These are phyloP conservation scores for Corinectria fuckeliana DNA, from an alignment of 2,329 filamentous ascomycete genomes.

Conservation along the genomic window DNA sequence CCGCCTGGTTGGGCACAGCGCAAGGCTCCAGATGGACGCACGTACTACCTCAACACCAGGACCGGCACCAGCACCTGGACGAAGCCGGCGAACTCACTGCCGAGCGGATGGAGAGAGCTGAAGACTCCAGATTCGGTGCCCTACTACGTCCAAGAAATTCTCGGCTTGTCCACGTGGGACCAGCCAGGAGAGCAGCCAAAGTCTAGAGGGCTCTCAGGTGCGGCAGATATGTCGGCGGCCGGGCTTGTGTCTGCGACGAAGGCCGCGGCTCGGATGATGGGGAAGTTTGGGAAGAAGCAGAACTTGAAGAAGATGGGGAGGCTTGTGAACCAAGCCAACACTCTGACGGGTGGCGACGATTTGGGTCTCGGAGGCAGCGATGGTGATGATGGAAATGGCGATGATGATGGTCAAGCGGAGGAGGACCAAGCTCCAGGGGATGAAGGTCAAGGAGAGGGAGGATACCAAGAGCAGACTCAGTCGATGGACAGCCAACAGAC, in stretches of 20 bases:
- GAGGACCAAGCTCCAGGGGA: too few species aligned
- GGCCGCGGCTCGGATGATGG: conserved; percentile 32
- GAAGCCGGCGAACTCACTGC: conserved; percentile 31
- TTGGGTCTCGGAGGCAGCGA: conserved; percentile 11
- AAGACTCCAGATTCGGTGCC: conserved; percentile 35
- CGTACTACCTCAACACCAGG: conserved; percentile 33
- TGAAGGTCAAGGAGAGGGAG: neutral
- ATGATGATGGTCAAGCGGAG: conserved; percentile 1
- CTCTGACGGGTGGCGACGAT: conserved; percentile 12
- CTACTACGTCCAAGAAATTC: conserved; percentile 37
- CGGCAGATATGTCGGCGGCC: neutral
- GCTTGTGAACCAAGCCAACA: conserved; percentile 18
- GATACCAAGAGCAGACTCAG: conserved; percentile 16
- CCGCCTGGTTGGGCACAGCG: conserved; percentile 36
- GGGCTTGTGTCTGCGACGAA: conserved; percentile 29
- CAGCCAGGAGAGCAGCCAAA: conserved; percentile 37
- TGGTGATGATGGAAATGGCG: conserved; percentile 5
- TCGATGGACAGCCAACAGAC: neutral
- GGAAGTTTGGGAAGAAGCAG: conserved; percentile 37
- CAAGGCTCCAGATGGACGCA: conserved; percentile 32
- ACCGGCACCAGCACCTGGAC: conserved; percentile 33
- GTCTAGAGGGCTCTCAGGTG: conserved; percentile 10
- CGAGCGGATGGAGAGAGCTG: conserved; percentile 36
- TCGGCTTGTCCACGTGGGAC: conserved; percentile 38
- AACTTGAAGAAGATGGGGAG: conserved; percentile 34